These are phyloP conservation scores for Mucor circinelloides DNA, from an alignment of 371 early-diverging fungal genomes.

Conservation along the genomic window DNA sequence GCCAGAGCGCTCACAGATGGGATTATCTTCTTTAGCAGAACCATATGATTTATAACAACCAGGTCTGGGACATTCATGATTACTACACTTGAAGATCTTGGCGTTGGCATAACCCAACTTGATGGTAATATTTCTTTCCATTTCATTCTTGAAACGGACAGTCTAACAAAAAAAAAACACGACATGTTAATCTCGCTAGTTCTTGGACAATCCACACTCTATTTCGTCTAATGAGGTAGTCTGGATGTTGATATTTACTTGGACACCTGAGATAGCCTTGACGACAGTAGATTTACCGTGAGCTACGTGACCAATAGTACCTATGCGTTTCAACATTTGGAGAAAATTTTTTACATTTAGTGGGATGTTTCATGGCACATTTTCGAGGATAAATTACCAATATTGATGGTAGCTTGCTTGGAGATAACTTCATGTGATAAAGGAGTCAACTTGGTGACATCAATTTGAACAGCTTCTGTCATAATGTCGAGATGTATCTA, in stretches of 20 bases:
- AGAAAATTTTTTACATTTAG: conserved; percentile 14
- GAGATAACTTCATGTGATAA: conserved; percentile 94
- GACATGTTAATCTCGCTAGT: background rate
- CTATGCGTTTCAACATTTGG: conserved; percentile 40
- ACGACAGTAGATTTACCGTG: conserved; percentile 99
- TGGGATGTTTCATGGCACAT: background rate
- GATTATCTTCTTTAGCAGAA: conserved; percentile 85
- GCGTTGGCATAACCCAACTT: conserved; percentile 99
- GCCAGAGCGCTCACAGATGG: conserved; percentile 89
- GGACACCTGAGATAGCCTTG: conserved; percentile 98
- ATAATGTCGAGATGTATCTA: conserved; percentile 8
- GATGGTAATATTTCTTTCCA: conserved; percentile 99
- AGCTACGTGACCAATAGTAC: conserved; percentile 99
- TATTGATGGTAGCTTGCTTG: conserved; percentile 98
- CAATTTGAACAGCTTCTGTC: conserved; percentile 34
- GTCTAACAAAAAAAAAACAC: conserved; percentile 60
- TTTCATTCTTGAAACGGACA: conserved; percentile 99
- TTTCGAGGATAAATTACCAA: conserved; percentile 66
- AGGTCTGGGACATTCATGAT: conserved; percentile 92
- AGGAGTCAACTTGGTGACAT: conserved; percentile 66
- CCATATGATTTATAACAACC: conserved; percentile 93
- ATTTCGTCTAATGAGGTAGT: background rate
- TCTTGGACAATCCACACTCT: background rate
- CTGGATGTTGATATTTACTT: conserved; percentile 52
- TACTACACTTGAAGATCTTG: conserved; percentile 98